These are phyloP conservation scores for Cryphonectria radicalis DNA, from an alignment of 2,329 filamentous ascomycete species.

Conservation along the genomic window DNA sequence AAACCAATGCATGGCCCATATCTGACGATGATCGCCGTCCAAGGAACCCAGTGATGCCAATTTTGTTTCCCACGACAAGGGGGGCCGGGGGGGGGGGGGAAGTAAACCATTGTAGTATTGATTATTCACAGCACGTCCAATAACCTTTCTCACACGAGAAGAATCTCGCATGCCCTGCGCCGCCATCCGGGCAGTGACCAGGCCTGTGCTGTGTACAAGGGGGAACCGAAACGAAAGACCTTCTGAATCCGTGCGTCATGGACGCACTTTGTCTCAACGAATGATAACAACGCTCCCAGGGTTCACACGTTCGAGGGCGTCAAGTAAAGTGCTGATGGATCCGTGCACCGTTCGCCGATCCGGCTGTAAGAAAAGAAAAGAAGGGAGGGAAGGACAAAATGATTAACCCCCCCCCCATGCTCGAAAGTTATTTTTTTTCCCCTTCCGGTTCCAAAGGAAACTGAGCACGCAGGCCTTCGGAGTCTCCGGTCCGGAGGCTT, in stretches of 20 bases:
- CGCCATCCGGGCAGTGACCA: no score
- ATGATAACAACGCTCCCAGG: background rate
- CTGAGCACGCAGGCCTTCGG: background rate
- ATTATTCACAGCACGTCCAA: background rate
- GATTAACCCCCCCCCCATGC: background rate
- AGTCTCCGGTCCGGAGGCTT: background rate
- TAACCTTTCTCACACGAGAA: background rate
- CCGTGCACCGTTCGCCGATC: background rate
- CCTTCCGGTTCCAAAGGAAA: background rate
- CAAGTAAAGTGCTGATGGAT: slow-evolving; percentile 1
- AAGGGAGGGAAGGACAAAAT: background rate
- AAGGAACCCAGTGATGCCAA: background rate
- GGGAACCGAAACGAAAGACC: no score
- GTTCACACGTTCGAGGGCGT: background rate
- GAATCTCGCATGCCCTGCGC: background rate
- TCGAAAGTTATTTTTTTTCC: background rate
- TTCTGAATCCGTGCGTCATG: background rate
- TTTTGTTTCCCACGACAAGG: background rate
- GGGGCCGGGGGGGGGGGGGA: no score
- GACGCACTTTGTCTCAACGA: background rate
- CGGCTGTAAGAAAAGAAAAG: background rate
- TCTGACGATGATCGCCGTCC: background rate
- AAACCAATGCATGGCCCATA: background rate
- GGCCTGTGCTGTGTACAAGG: no score
- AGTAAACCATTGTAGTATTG: background rate